phyloP scores from a whole-genome alignment of 2,329 filamentous ascomycete genomes.

The Lecanicillium sp. region DNA sequence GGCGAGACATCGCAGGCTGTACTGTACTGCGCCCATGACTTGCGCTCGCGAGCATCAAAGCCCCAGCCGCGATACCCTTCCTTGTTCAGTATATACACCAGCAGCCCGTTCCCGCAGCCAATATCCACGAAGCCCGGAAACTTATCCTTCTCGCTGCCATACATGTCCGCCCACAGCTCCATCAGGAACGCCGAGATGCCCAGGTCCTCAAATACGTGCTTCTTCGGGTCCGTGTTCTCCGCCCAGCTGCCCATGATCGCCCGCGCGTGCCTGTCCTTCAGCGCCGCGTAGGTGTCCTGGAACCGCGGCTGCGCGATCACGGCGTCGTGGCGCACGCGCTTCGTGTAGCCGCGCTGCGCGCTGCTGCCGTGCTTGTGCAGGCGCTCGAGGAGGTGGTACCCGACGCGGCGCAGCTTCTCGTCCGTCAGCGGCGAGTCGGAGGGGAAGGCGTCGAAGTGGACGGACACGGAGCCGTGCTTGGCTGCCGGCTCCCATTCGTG shows the following conservation, averaged over 20 bases:
- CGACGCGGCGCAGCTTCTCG: constrained; percentile 58
- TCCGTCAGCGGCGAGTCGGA: constrained; percentile 13
- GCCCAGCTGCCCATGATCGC: constrained; percentile 69
- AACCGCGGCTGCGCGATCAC: constrained; percentile 70
- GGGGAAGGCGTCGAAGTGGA: constrained; percentile 53
- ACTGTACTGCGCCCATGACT: constrained; percentile 72
- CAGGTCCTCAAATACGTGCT: constrained; percentile 94
- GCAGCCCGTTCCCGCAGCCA: constrained; percentile 87
- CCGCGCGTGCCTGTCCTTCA: constrained; percentile 76
- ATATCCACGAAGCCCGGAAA: constrained; percentile 95
- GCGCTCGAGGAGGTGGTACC: constrained; percentile 59
- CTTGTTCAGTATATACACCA: constrained; percentile 72
- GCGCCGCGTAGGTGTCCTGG: constrained; percentile 72
- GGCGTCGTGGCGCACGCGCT: constrained; percentile 77
- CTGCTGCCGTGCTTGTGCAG: constrained; percentile 71
- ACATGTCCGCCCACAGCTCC: constrained; percentile 86
- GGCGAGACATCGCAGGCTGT: constrained; percentile 27
- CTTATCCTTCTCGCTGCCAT: constrained; percentile 34
- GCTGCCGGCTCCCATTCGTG: constrained; percentile 54
- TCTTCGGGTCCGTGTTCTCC: constrained; percentile 78
- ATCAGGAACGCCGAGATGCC: constrained; percentile 88
- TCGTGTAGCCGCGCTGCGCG: constrained; percentile 60
- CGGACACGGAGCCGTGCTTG: constrained; percentile 45
- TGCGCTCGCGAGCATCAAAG: constrained; percentile 81
- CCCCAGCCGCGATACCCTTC: constrained; percentile 86